Conservation (phyloP, 2,329 filamentous ascomycete genomes). For the Emergomyces pasteurianus region DNA sequence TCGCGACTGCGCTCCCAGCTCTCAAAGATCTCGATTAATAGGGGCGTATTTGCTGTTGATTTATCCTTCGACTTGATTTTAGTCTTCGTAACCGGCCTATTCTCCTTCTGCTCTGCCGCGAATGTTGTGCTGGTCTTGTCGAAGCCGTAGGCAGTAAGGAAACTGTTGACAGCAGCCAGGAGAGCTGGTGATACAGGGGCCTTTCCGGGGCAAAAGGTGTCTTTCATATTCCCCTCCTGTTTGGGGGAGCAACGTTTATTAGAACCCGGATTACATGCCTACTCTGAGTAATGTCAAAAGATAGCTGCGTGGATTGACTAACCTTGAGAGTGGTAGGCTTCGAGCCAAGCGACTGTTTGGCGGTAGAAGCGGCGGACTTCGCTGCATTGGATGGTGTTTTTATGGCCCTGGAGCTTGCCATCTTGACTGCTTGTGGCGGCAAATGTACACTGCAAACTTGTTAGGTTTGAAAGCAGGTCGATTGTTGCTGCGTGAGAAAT, state of each 20-base stretch:
- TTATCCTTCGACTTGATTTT: slow-evolving; percentile 18
- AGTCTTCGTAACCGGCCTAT: slow-evolving; percentile 14
- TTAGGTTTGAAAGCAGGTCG: neutral
- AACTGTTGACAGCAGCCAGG: slow-evolving; percentile 53
- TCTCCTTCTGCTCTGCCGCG: slow-evolving; percentile 46
- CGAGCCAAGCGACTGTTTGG: neutral
- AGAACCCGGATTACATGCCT: neutral
- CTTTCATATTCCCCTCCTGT: slow-evolving; percentile 16
- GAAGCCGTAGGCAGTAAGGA: slow-evolving; percentile 57
- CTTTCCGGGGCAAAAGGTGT: slow-evolving; percentile 9
- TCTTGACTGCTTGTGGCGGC: neutral
- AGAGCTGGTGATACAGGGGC: slow-evolving; percentile 46
- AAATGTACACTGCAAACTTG: neutral
- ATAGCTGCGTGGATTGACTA: neutral
- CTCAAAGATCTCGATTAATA: slow-evolving; percentile 31
- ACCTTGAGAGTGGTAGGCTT: slow-evolving; percentile 10
- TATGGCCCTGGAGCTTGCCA: neutral
- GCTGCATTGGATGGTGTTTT: neutral
- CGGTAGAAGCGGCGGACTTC: neutral
- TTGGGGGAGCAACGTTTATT: neutral
- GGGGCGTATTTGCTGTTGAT: slow-evolving; percentile 19
- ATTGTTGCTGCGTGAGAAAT: neutral
- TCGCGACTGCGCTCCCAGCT: slow-evolving; percentile 6
- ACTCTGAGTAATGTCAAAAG: neutral
- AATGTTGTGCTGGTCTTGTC: slow-evolving; percentile 49